Evolutionary conservation across 768 basidiomycete species (phyloP).

Genomic region (Lentinula lateritia): DNA sequence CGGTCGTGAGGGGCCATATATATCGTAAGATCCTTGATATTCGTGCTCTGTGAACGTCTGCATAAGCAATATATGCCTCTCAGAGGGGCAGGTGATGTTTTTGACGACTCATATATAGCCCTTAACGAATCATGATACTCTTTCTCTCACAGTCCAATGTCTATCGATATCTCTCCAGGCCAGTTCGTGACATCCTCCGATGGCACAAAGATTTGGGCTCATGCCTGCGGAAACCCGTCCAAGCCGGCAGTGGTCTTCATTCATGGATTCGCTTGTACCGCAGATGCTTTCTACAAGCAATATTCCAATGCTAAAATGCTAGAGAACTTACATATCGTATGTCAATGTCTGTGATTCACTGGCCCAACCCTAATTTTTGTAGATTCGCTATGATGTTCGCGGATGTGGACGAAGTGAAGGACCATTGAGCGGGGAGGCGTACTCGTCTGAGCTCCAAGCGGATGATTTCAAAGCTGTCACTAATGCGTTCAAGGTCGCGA

Average conservation of each 20-base stretch:
- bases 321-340: conserved; percentile 10
- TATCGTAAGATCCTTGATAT: too few relatives aligned
- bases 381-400: conserved; percentile 19
- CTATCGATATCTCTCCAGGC: conserved; percentile 3
- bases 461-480: conserved; percentile 13
- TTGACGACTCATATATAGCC: background rate
- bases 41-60: background rate
- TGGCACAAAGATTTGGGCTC: conserved; percentile 16
- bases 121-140: background rate
- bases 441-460: conserved; percentile 11
- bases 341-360: background rate
- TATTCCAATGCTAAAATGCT: conserved; percentile 4
- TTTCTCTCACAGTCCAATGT: background rate
- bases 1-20: too few relatives aligned
- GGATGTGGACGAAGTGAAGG: conserved; percentile 15
- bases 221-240: conserved; percentile 13
- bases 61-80: background rate
- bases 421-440: conserved; percentile 9
- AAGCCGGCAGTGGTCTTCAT: conserved; percentile 18
- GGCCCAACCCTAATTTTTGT: too few relatives aligned
- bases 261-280: conserved; percentile 10
- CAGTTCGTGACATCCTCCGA: conserved; percentile 9
- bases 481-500: conserved; percentile 9
- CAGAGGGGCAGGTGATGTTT: background rate
- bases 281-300: conserved; percentile 10